Percentiles rank a stretch among this genome's conserved stretches.
phyloP scores from a whole-genome alignment of 345 rosid species.

The Sonneratia caseolaris region DNA sequence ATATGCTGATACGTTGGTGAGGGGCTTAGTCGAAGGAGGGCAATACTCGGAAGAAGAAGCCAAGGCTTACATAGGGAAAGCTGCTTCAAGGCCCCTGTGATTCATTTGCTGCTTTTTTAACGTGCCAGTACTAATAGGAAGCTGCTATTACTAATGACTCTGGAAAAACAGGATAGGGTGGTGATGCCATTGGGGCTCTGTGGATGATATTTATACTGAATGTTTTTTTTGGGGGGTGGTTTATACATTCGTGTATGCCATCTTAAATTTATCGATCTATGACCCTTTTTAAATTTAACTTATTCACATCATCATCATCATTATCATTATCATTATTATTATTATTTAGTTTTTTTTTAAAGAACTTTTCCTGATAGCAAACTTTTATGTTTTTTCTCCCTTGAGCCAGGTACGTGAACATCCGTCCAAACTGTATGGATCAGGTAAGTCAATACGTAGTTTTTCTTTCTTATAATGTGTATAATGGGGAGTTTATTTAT shows the following conservation, averaged over 20 bases:
- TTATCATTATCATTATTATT: too few species aligned
- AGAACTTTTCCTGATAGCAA: too few species aligned
- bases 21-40: conserved; percentile 69
- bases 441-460: too few species aligned
- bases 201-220: neutral
- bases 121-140: neutral
- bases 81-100: conserved; percentile 40
- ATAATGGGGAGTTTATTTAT: too few species aligned
- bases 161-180: neutral
- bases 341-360: too few species aligned
- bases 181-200: neutral
- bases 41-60: conserved; percentile 56
- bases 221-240: too few species aligned
- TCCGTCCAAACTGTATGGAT: too few species aligned
- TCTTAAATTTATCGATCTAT: neutral
- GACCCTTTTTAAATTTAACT: neutral
- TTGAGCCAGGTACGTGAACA: too few species aligned
- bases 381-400: too few species aligned
- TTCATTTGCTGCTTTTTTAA: neutral
- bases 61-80: conserved; percentile 46
- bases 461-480: too few species aligned
- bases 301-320: too few species aligned
- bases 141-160: neutral
- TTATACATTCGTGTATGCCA: neutral
- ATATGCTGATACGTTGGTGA: conserved; percentile 41